phyloP scores from a whole-genome alignment of 257 asterid species.

The Galeopsis tetrahit region DNA sequence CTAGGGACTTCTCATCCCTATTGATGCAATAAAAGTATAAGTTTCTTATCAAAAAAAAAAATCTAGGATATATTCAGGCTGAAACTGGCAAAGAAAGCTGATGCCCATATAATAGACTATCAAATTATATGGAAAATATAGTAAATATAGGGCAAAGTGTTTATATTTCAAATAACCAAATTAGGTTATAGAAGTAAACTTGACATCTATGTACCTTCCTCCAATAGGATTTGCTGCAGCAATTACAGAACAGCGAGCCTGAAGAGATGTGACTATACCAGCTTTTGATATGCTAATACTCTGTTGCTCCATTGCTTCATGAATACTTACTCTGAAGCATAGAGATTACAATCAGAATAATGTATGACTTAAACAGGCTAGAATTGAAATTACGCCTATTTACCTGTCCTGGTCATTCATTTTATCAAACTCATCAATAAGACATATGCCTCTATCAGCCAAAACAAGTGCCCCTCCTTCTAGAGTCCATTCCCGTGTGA shows the following conservation, averaged over 20 bases:
- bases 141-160: constrained; percentile 8
- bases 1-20: no score
- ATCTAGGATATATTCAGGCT: not conserved
- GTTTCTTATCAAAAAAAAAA: no score
- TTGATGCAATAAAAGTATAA: no score
- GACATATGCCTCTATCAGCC: constrained; percentile 99
- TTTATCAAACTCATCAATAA: constrained; percentile 96
- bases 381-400: constrained; percentile 23
- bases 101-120: constrained; percentile 4
- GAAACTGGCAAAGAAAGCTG: constrained; percentile 10
- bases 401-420: constrained; percentile 99
- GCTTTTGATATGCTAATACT: constrained; percentile 99
- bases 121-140: constrained; percentile 5
- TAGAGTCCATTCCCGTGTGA: constrained; percentile 97
- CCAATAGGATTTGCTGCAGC: constrained; percentile 99
- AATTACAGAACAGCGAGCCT: constrained; percentile 98
- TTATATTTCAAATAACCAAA: constrained; percentile 15
- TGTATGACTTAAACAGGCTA: constrained; percentile 16
- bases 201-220: constrained; percentile 69
- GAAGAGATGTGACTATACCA: constrained; percentile 96
- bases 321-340: constrained; percentile 88
- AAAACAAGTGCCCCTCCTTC: constrained; percentile 99
- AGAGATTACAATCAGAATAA: constrained; percentile 31
- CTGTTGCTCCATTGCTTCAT: constrained; percentile 99
- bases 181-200: constrained; percentile 14